Conservation (phyloP, 1,139 yeast species). For the Zygoascus hellenicus region DNA sequence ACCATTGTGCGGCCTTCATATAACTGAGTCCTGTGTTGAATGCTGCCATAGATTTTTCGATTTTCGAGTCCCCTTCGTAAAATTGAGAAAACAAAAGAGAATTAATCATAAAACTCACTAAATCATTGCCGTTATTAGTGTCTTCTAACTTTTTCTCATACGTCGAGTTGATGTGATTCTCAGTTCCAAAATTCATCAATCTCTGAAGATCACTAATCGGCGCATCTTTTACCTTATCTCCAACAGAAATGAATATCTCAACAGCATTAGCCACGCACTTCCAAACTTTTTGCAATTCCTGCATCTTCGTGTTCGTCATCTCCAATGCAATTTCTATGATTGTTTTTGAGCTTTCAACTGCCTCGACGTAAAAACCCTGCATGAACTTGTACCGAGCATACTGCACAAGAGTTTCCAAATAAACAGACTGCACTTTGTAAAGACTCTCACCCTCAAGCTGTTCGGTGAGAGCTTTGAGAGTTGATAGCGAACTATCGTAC, state of each 20-base stretch:
- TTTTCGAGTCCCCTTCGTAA: slow-evolving; percentile 29
- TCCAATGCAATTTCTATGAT: slow-evolving; percentile 36
- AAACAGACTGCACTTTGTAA: slow-evolving; percentile 49
- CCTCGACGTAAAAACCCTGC: slow-evolving; percentile 63
- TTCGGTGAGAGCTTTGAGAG: slow-evolving; percentile 41
- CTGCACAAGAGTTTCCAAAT: slow-evolving; percentile 52
- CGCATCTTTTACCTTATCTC: slow-evolving; percentile 37
- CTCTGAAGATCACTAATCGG: slow-evolving; percentile 34
- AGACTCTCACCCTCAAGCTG: slow-evolving; percentile 33
- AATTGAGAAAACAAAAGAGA: slow-evolving; percentile 29
- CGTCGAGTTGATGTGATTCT: background rate
- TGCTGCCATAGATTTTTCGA: slow-evolving; percentile 46
- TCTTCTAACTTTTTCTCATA: slow-evolving; percentile 16
- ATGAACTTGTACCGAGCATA: slow-evolving; percentile 48
- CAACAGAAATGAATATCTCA: slow-evolving; percentile 41
- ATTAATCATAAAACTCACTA: slow-evolving; percentile 16
- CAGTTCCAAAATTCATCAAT: slow-evolving; percentile 8
- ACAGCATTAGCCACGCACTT: slow-evolving; percentile 47
- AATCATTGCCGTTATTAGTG: slow-evolving; percentile 5
- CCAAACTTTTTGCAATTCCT: slow-evolving; percentile 49
- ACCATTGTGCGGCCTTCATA: slow-evolving; percentile 42
- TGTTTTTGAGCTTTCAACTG: slow-evolving; percentile 44
- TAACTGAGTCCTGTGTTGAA: slow-evolving; percentile 70
- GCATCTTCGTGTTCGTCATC: slow-evolving; percentile 18
- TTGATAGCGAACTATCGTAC: slow-evolving; percentile 42